Evolutionary conservation across 1,139 yeast species (phyloP), one percentile per base, ranked within the genome.

Genomic region (Suhomyces bribrorum): DNA sequence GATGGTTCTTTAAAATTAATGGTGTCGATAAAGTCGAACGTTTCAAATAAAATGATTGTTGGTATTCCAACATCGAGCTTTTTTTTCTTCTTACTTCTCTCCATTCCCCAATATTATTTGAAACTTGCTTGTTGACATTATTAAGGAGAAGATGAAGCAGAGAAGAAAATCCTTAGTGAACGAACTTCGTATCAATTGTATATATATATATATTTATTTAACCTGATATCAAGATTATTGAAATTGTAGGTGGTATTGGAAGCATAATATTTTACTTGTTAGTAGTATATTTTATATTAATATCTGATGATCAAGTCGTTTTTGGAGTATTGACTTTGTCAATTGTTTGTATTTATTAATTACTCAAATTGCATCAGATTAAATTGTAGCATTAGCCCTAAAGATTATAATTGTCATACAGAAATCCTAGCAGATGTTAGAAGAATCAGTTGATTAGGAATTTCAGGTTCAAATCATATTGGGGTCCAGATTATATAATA

Each of bases 1-100:
- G 9, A 18, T 38, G 42, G 42, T 35, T 38, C 42, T 35, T 35
- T 36, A 17, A 20, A 30, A 34, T 38, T 40, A 28, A 40, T 35
- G 35, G 42, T 38, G 42, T 41, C 39, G 24, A 27, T 27, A 22
- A 35, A 35, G 38, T 34, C 27, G 34, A 25, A 28, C 26, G 44
- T 41, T 41, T 41, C 44, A 35, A 36, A 36, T 37, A 26, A 30
- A 30, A 35, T 25, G 43, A 39, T 39, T 39, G 43, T 35, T 39
- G 43, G 29, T 25, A 31, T 12, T 31, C n/a, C 39, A 32, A 36
- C 39, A 37, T 37, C 36, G 26, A 32, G 23, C 23, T 12, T 23
- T 14, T 26, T 41, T 34, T 14, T 26, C 44, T 34, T 32, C 39
- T 39, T 35, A 32, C 37, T 33, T 26, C 29, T 27, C 32, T 29